A percentile compares a stretch with the other conserved stretches of the same genome.
These are phyloP conservation scores for Acrocalymma vagum DNA, from an alignment of 2,329 filamentous ascomycete species.

Conservation along the genomic window DNA sequence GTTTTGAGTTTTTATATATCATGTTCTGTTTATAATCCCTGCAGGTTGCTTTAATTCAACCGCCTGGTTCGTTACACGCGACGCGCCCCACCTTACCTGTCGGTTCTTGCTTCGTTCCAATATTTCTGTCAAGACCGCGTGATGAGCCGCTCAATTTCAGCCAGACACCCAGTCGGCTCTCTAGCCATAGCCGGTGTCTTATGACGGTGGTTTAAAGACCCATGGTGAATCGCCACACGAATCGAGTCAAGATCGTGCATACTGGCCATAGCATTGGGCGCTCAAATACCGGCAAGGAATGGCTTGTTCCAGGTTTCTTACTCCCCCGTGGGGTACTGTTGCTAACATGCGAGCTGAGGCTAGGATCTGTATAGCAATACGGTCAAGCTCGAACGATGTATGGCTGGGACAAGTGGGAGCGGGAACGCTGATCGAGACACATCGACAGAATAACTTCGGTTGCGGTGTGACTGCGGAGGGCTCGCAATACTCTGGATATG, in stretches of 20 bases:
- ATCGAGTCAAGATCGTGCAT: conserved; percentile 8
- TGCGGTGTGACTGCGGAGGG: conserved; percentile 11
- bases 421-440: conserved; percentile 8
- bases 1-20: conserved; percentile 9
- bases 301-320: conserved; percentile 4
- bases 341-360: conserved; percentile 15
- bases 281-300: conserved; percentile 17
- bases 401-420: conserved; percentile 14
- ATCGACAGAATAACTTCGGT: conserved; percentile 12
- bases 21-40: conserved; percentile 19
- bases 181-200: conserved; percentile 11
- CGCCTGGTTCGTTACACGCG: conserved; percentile 15
- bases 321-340: conserved; percentile 15
- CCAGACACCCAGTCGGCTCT: conserved; percentile 13
- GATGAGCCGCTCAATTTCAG: no score
- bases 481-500: conserved; percentile 17
- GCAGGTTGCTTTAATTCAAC: conserved; percentile 10
- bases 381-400: conserved; percentile 8
- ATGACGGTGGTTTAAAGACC: conserved; percentile 10
- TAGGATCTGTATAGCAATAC: conserved; percentile 5
- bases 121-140: conserved; percentile 13
- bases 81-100: no score
- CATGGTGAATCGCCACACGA: conserved; percentile 8
- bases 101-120: conserved; percentile 19
- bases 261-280: conserved; percentile 12